Base-by-base conservation (phyloP, 352 stramenopile species). In the Globisporangium yorkense region DNA sequence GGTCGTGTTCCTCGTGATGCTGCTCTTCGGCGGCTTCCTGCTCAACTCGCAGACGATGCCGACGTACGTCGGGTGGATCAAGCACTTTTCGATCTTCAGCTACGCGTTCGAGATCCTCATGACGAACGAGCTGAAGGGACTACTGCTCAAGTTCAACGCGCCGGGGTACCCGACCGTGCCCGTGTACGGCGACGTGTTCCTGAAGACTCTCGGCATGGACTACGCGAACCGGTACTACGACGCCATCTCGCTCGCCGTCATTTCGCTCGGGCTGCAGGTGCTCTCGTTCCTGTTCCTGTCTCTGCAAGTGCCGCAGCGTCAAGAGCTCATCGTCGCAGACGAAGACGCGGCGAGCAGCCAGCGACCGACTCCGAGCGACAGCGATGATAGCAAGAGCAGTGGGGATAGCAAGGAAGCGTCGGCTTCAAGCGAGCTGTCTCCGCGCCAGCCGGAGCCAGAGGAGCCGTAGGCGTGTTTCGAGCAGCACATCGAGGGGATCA, bases 101-200 rank as follows among this genome's bases (percentile, higher is more conserved):
- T 95, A 95, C 59, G 85, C 79, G 35, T 95, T 93, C 46, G 85
- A 95, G 57, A 86, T 93, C 55, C 76, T 93, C 56, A 89, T 93
- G 79, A 88, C 77, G 6, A 93, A 91, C 60, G 84, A 93, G 56
- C 67, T 91, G 24, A 83, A 87, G 51, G 81, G 80, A 0, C 56
- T 91, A 44, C 65, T 93, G 56, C 64, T 93, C 43, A 87, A 72
- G 65, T 93, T 93, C 50, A 70, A 93, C 50, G 84, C 84, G 9
- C 77, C 81, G 0, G 84, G 84, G 27, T 91, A 93, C 65, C 79
- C 81, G 15, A 67, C 68, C 18, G 74, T 93, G 27, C 84, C 84
- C 0, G 79, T 93, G 7, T 90, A 93, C 47, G 84, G 84, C 29
- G 84, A 93, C 51, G 84, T 93, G 15, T 93, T 90, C 54, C 73